Percentiles rank a stretch among this genome's conserved stretches.
Conservation (phyloP, 2,329 filamentous ascomycete species). For the Microcyclospora pomicola region DNA sequence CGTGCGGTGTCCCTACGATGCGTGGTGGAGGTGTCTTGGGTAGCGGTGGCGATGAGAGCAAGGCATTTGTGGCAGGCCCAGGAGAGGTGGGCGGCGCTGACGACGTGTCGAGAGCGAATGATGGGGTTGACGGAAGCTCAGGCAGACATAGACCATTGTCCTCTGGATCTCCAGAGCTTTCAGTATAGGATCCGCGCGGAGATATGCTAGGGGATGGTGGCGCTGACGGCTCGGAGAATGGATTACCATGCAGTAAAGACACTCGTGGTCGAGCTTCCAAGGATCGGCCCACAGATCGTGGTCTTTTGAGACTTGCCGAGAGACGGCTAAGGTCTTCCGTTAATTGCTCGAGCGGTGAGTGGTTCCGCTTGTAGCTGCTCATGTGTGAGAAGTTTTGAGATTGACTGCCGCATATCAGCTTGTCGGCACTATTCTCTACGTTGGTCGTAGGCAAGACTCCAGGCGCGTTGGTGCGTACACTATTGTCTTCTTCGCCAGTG, state of each 20-base stretch:
- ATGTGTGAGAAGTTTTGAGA: too few relatives aligned
- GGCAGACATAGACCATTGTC: not conserved
- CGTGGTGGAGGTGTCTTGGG: too few relatives aligned
- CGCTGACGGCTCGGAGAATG: slow-evolving; percentile 5
- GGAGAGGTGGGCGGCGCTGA: not conserved
- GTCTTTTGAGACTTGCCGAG: slow-evolving; percentile 6
- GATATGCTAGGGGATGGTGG: not conserved
- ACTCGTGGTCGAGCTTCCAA: slow-evolving; percentile 3
- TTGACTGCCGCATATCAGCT: too few relatives aligned
- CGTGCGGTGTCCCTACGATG: too few relatives aligned
- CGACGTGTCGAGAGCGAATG: slow-evolving; percentile 1
- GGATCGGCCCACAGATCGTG: slow-evolving; percentile 14
- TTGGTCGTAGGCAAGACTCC: too few relatives aligned
- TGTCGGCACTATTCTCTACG: too few relatives aligned
- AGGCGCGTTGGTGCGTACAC: too few relatives aligned
- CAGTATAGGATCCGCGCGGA: not conserved
- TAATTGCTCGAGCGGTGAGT: slow-evolving; percentile 21
- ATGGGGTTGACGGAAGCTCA: not conserved
- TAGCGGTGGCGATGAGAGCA: too few relatives aligned
- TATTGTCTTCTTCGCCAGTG: too few relatives aligned
- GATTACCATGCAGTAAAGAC: slow-evolving; percentile 12
- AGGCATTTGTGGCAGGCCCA: too few relatives aligned
- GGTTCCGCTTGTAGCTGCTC: not conserved
- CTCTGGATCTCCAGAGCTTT: not conserved
- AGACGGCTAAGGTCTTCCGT: slow-evolving; percentile 17